A percentile compares a stretch with the other conserved stretches of the same genome.
These are phyloP conservation scores for Cairneyella variabilis DNA, from an alignment of 495 filamentous ascomycete genomes.

Conservation along the genomic window DNA sequence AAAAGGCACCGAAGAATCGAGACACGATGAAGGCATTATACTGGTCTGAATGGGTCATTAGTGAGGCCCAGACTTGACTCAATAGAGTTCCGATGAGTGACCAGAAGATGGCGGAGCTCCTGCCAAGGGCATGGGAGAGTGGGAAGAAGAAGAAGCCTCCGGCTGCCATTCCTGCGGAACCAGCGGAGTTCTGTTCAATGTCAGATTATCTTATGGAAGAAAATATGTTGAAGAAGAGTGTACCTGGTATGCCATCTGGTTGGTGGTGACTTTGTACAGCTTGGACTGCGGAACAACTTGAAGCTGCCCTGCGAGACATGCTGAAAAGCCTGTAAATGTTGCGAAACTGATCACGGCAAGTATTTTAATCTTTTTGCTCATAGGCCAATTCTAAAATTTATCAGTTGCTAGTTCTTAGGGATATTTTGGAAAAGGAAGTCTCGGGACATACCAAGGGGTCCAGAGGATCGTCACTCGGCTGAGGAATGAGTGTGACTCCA, in stretches of 20 bases:
- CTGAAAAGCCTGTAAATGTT: neutral
- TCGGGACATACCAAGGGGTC: slow-evolving; percentile 17
- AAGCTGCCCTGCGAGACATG: neutral
- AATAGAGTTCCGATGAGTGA: slow-evolving; percentile 31
- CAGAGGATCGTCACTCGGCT: slow-evolving; percentile 17
- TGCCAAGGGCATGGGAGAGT: slow-evolving; percentile 33
- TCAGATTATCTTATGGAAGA: neutral
- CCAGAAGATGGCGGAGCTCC: slow-evolving; percentile 41
- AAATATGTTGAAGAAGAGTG: neutral
- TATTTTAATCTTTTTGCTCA: slow-evolving; percentile 2
- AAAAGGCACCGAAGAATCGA: slow-evolving; percentile 38
- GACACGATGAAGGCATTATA: slow-evolving; percentile 41
- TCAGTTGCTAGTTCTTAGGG: neutral
- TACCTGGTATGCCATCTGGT: slow-evolving; percentile 7
- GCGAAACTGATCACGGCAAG: neutral
- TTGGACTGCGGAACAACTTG: neutral
- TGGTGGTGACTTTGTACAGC: slow-evolving; percentile 4
- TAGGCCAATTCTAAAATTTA: slow-evolving; percentile 1
- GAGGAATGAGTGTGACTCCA: slow-evolving; percentile 24
- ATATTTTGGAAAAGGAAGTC: neutral
- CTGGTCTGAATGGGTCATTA: slow-evolving; percentile 38
- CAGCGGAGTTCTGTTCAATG: slow-evolving; percentile 33
- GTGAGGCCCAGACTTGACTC: slow-evolving; percentile 38
- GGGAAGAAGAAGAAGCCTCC: slow-evolving; percentile 41
- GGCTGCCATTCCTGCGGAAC: slow-evolving; percentile 35